Evolutionary conservation across 176 grass and related monocot genomes (phyloP).

Genomic region (Canna indica): DNA sequence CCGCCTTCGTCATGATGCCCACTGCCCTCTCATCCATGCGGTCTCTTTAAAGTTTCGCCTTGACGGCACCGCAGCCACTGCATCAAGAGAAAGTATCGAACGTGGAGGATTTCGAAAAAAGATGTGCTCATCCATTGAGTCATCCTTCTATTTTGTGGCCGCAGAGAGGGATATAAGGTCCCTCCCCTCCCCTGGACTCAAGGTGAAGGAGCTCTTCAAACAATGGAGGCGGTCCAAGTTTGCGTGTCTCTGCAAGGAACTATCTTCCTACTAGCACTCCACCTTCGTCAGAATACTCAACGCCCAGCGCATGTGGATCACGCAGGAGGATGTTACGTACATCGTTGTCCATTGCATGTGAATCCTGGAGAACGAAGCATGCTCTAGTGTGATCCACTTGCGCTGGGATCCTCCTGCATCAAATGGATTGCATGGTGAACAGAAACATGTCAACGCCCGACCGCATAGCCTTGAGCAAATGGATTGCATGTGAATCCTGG

Average conservation of each 20-base stretch:
- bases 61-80: neutral
- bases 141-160: constrained; percentile 25
- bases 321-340: constrained; percentile 84
- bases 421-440: too few relatives aligned
- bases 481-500: constrained; percentile 80
- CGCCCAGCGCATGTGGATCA: constrained; percentile 88
- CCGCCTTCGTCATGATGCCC: constrained; percentile 2
- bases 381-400: too few relatives aligned
- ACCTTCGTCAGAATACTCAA: constrained; percentile 93
- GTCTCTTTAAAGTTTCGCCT: neutral
- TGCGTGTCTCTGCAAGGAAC: constrained; percentile 98
- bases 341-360: constrained; percentile 69
- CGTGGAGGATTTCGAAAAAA: constrained; percentile 19
- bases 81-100: constrained; percentile 16
- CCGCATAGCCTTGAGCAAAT: too few relatives aligned
- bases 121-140: constrained; percentile 25
- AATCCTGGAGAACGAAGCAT: constrained; percentile 81
- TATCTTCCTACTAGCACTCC: constrained; percentile 82
- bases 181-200: constrained; percentile 47
- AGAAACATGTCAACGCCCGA: too few relatives aligned
- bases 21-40: constrained; percentile 5
- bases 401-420: too few relatives aligned
- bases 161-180: constrained; percentile 42
- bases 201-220: constrained; percentile 68
- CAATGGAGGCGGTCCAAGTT: constrained; percentile 84